A percentile compares a stretch with the other conserved stretches of the same genome.
Conservation (phyloP, 441 rosid species). For the Syzygium malaccense region DNA sequence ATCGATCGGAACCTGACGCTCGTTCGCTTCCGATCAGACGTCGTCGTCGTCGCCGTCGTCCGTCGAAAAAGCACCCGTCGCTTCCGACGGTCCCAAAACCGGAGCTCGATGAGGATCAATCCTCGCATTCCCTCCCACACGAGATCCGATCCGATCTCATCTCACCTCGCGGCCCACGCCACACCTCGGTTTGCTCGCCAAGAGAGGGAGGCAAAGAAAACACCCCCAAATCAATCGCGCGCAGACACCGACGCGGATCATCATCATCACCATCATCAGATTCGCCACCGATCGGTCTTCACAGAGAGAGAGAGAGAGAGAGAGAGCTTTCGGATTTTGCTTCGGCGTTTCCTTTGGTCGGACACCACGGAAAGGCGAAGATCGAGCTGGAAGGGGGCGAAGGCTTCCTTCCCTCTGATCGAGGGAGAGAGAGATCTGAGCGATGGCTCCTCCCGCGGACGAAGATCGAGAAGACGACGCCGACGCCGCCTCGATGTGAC, state of each 20-base stretch:
- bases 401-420: not conserved
- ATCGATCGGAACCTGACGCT: not conserved
- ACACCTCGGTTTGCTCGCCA: not conserved
- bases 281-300: not conserved
- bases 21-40: not conserved
- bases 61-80: not conserved
- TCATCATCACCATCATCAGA: not conserved
- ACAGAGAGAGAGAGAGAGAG: no score
- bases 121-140: not conserved
- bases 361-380: not conserved
- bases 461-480: not conserved
- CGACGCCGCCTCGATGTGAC: not conserved
- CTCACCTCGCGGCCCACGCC: not conserved
- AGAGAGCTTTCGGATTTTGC: not conserved
- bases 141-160: not conserved
- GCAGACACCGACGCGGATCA: not conserved
- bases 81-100: not conserved
- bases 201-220: not conserved
- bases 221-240: not conserved
- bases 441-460: not conserved
- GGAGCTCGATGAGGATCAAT: not conserved
- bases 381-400: not conserved
- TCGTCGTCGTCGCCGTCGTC: not conserved
- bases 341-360: not conserved
- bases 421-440: not conserved